These are phyloP conservation scores for Lachancea meyersii DNA, from an alignment of 805 yeast species.

Conservation along the genomic window DNA sequence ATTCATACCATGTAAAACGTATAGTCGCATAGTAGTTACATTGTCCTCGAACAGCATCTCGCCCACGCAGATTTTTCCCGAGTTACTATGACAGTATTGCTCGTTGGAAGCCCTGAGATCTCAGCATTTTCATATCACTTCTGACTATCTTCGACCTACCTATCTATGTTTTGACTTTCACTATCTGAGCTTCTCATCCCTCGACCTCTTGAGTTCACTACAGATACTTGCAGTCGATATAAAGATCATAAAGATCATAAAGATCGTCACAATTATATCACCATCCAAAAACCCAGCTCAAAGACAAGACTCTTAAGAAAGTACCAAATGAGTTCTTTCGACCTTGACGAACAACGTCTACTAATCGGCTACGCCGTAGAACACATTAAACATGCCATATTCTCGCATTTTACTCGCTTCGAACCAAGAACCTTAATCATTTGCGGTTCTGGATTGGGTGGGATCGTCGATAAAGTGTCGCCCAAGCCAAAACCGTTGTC, in stretches of 20 bases:
- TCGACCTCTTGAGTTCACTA: too few species aligned
- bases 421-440: constrained; percentile 68
- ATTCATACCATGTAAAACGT: background rate
- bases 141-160: background rate
- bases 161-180: background rate
- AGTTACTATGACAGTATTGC: too few species aligned
- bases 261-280: too few species aligned
- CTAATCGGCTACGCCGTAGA: constrained; percentile 15
- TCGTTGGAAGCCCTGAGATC: too few species aligned
- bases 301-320: background rate
- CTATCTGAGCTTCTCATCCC: too few species aligned
- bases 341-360: constrained; percentile 17
- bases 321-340: constrained; percentile 12
- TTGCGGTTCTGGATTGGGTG: constrained; percentile 94
- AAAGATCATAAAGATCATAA: too few species aligned
- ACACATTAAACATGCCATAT: constrained; percentile 12
- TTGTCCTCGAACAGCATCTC: background rate
- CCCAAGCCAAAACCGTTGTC: constrained; percentile 38
- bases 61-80: too few species aligned
- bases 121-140: background rate
- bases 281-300: too few species aligned
- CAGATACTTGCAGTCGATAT: too few species aligned
- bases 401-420: constrained; percentile 14
- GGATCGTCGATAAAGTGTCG: constrained; percentile 51
- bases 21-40: background rate